Evolutionary conservation across 1,284 basidiomycete species (phyloP), one percentile per base, ranked within the genome.

Genomic region (Cutaneotrichosporon mucoides): DNA sequence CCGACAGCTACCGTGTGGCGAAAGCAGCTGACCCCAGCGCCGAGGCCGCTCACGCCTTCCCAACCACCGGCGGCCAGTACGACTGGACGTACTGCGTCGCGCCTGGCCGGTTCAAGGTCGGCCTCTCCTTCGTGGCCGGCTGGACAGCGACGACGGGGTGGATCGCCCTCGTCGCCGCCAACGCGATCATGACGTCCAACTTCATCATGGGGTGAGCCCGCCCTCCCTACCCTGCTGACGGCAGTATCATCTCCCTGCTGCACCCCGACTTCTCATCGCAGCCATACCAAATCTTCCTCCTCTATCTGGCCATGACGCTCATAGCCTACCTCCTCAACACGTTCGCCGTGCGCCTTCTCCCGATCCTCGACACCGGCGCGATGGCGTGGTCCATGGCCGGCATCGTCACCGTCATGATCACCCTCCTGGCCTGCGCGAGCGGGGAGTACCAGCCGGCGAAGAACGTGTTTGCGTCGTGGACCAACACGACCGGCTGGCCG

Each of bases 401-500:
- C 6, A 68, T 71, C 1, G 70, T 73, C 8, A 66, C 78, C 16
- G 72, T 77, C 38, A 69, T 72, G 55, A 78, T 80, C 56, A 72
- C 70, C 10, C 64, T 78, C 16, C 69, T 81, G 0, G 68, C 76
- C 1, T 64, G 69, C 7, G 66, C 76, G 0, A 56, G 63, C 1
- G 68, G 73, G 8, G 54, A 75, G 38, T 81, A 70, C 61, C 76
- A 78, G 52, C 46, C 64, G 0, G 76, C 69, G 6, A 62, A 62
- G 11, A 76, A 74, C 44, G 80, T 81, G 5, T 81, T 80, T 60
- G 66, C 69, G 0, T 67, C 66, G 0, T 79, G 66, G 41, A 64
- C 68, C 48, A 81, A 80, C 66, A 49, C 67, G 52, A 79, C 79
- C 1, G 80, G 80, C 15, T 81, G 79, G 79, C 74, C 75, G 12